Percentiles rank a stretch among this genome's conserved stretches.
These are phyloP conservation scores for Cynanchum wilfordii DNA, from an alignment of 257 asterid species.

Conservation along the genomic window DNA sequence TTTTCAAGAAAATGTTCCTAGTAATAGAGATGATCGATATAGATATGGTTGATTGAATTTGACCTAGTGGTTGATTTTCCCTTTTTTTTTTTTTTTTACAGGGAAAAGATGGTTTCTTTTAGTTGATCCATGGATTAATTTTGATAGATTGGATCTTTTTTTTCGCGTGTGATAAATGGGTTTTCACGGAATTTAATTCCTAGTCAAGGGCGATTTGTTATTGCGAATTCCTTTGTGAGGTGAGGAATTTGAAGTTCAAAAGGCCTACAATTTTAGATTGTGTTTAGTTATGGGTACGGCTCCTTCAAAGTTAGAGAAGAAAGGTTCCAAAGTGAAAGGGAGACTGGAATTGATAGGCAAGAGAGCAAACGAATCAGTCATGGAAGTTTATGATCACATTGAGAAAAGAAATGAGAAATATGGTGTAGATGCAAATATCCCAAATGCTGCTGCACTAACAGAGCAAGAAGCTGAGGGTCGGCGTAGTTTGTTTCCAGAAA, in stretches of 20 bases:
- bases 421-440: not conserved
- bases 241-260: not conserved
- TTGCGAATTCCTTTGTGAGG: not conserved
- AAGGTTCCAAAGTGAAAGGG: not conserved
- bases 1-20: not conserved
- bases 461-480: no score
- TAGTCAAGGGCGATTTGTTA: not conserved
- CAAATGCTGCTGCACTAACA: not conserved
- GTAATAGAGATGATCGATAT: not conserved
- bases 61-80: not conserved
- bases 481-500: no score
- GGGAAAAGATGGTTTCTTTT: not conserved
- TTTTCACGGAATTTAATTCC: not conserved
- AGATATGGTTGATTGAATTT: not conserved
- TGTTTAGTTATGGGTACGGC: not conserved
- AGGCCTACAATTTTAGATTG: no score
- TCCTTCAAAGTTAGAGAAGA: conserved; percentile 1
- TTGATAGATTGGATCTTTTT: not conserved
- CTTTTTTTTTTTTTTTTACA: not conserved
- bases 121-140: not conserved
- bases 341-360: not conserved
- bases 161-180: not conserved
- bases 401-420: not conserved
- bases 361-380: not conserved
- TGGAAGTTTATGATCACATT: not conserved